phyloP scores from a whole-genome alignment of 2,329 filamentous ascomycete genomes.

The Emydomyces testavorans region DNA sequence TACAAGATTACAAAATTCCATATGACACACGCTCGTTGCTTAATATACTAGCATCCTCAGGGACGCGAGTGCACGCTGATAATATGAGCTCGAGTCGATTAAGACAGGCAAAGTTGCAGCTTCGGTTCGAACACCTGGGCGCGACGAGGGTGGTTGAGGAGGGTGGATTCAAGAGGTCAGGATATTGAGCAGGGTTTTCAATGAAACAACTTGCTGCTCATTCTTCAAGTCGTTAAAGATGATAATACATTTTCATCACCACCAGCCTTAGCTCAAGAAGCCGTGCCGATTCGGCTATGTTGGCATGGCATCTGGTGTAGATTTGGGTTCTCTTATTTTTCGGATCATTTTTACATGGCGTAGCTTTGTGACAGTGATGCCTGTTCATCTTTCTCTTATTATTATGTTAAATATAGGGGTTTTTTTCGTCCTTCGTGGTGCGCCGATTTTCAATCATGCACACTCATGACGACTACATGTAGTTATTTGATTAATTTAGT shows the following conservation, averaged over 20 bases:
- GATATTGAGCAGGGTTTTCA: not conserved
- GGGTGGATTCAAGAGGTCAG: slow-evolving; percentile 7
- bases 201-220: not conserved
- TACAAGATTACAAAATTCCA: slow-evolving; percentile 20
- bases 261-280: not conserved
- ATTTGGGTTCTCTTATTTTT: too few species aligned
- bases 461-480: too few species aligned
- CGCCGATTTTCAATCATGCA: too few species aligned
- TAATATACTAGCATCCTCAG: slow-evolving; percentile 6
- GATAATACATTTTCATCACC: not conserved
- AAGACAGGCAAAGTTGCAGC: slow-evolving; percentile 18
- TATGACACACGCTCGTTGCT: slow-evolving; percentile 16
- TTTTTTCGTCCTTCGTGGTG: too few species aligned
- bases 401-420: too few species aligned
- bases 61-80: slow-evolving; percentile 7
- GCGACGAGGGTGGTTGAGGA: slow-evolving; percentile 18
- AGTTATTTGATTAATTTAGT: too few species aligned
- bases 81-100: slow-evolving; percentile 13
- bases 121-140: slow-evolving; percentile 20
- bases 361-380: too few species aligned
- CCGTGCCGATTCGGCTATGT: too few species aligned
- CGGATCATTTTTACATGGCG: too few species aligned
- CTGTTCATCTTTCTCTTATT: too few species aligned
- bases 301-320: too few species aligned
- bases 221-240: not conserved